Percentiles rank a stretch among this genome's conserved stretches.
Evolutionary conservation across 2,329 filamentous ascomycete genomes (phyloP).

Genomic region (Cadophora sp.): DNA sequence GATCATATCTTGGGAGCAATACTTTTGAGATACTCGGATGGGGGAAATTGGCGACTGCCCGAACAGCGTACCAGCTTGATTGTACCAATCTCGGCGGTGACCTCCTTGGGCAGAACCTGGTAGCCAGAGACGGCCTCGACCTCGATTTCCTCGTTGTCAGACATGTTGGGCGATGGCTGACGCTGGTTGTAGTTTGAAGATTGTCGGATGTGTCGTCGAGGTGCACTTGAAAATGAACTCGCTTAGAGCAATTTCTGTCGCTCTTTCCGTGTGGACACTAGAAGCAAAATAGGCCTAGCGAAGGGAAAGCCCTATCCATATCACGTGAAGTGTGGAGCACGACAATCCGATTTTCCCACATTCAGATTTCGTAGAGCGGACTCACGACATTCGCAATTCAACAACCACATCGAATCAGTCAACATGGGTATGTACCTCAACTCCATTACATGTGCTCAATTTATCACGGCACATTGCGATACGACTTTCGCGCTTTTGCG

Average conservation of each 20-base stretch:
- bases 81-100: constrained; percentile 85
- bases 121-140: constrained; percentile 79
- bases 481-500: not conserved
- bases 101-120: constrained; percentile 90
- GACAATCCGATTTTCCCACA: no score
- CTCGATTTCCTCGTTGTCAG: constrained; percentile 94
- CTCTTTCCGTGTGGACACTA: not conserved
- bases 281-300: not conserved
- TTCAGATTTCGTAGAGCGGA: not conserved
- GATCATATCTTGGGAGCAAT: not conserved
- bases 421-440: constrained; percentile 32
- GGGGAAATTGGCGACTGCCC: not conserved
- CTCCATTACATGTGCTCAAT: not conserved
- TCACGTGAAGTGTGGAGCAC: not conserved
- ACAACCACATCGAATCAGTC: constrained; percentile 29
- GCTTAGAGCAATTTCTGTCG: not conserved
- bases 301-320: constrained; percentile 6
- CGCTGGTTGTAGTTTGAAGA: constrained; percentile 27
- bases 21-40: not conserved
- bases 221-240: not conserved
- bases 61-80: constrained; percentile 70
- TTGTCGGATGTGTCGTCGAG: constrained; percentile 18
- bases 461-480: not conserved
- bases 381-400: constrained; percentile 23
- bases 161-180: constrained; percentile 71